phyloP scores from a whole-genome alignment of 2,329 filamentous ascomycete genomes.

The Metarhizium humberi region DNA sequence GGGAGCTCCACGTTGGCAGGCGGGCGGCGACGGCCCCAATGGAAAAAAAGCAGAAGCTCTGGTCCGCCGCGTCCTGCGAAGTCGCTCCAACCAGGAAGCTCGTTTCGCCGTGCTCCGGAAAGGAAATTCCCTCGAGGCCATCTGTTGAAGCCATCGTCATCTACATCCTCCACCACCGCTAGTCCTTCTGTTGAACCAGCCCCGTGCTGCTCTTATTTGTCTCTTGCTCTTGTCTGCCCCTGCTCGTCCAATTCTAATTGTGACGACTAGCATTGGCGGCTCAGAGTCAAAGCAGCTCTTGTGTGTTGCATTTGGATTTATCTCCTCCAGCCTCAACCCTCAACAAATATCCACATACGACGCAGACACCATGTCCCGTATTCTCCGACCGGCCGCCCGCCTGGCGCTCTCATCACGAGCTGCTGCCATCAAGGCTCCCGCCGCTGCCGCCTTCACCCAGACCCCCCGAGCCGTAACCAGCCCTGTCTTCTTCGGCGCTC shows the following conservation, averaged over 20 bases:
- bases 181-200: background rate
- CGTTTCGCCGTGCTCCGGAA: slow-evolving; percentile 11
- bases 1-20: slow-evolving; percentile 4
- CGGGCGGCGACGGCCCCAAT: background rate
- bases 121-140: slow-evolving; percentile 11
- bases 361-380: slow-evolving; percentile 36
- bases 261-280: slow-evolving; percentile 10
- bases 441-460: slow-evolving; percentile 21
- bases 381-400: slow-evolving; percentile 41
- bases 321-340: background rate
- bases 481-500: slow-evolving; percentile 28
- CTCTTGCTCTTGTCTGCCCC: background rate
- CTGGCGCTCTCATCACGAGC: slow-evolving; percentile 35
- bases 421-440: slow-evolving; percentile 22
- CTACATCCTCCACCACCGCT: background rate
- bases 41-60: slow-evolving; percentile 8
- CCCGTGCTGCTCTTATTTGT: background rate
- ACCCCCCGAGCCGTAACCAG: slow-evolving; percentile 24
- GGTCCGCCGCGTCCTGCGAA: slow-evolving; percentile 1
- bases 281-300: slow-evolving; percentile 6
- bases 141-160: slow-evolving; percentile 7
- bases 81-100: slow-evolving; percentile 9
- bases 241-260: background rate
- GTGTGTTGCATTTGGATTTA: background rate
- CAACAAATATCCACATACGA: slow-evolving; percentile 4